These are phyloP conservation scores for Cronartium quercuum DNA, from an alignment of 1,284 basidiomycete genomes.

Conservation along the genomic window DNA sequence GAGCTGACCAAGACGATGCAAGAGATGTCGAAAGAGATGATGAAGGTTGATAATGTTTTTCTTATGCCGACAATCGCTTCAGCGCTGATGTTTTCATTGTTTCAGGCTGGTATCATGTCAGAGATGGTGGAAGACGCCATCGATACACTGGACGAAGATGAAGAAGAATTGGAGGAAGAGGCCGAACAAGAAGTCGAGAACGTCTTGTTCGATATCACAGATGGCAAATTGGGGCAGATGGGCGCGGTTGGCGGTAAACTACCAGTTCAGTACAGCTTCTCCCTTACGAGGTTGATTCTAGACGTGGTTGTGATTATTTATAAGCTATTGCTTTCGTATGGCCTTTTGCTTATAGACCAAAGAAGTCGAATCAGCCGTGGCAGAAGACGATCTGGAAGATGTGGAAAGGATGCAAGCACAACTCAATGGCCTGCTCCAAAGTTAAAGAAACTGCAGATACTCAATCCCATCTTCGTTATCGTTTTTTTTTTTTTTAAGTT, in stretches of 20 bases:
- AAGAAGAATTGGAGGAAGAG: conserved; percentile 90
- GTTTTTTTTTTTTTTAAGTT: too few relatives aligned
- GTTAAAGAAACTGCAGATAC: conserved; percentile 9
- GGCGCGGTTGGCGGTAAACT: conserved; percentile 61
- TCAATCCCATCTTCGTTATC: too few relatives aligned
- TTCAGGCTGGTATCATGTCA: conserved; percentile 51
- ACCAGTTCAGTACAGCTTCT: conserved; percentile 61
- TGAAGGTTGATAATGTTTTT: conserved; percentile 61
- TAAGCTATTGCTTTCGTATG: too few relatives aligned
- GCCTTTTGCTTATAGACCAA: conserved; percentile 40
- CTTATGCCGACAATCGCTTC: not conserved
- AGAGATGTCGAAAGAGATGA: conserved; percentile 99
- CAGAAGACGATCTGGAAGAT: conserved; percentile 42
- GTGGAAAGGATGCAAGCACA: conserved; percentile 42
- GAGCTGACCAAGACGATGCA: conserved; percentile 89
- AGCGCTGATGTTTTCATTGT: conserved; percentile 2
- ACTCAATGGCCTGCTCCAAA: conserved; percentile 41
- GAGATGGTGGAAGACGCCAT: conserved; percentile 53
- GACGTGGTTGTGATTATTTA: too few relatives aligned
- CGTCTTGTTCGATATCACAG: conserved; percentile 88
- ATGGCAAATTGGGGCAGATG: conserved; percentile 84
- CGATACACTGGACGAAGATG: conserved; percentile 50
- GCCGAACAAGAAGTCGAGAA: conserved; percentile 97
- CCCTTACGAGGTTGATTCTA: not conserved
- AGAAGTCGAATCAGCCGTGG: conserved; percentile 41